A percentile compares a stretch with the other conserved stretches of the same genome.
Conservation (phyloP, 169 alveolate genomes). For the Neospora caninum region DNA sequence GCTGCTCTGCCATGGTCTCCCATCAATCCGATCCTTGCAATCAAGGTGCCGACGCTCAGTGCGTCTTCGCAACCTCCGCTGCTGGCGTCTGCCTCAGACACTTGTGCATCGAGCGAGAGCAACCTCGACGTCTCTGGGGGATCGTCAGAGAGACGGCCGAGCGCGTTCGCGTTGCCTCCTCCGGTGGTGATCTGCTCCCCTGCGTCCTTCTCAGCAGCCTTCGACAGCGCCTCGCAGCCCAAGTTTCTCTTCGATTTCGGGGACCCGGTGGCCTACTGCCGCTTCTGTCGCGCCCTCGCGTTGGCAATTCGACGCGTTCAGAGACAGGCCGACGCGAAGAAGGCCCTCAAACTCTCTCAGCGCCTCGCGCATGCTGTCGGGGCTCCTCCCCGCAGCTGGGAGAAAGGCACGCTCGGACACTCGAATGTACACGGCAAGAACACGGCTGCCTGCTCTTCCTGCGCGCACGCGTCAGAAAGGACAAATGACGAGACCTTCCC, state of each 20-base stretch:
- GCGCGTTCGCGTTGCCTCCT: not conserved
- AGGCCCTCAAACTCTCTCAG: not conserved
- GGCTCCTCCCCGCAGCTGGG: no score
- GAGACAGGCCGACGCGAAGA: not conserved
- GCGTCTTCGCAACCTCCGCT: not conserved
- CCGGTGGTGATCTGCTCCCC: constrained; percentile 15
- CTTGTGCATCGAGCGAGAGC: not conserved
- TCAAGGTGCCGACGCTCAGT: constrained; percentile 5
- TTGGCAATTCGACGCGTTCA: not conserved
- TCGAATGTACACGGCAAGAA: no score
- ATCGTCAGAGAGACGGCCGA: not conserved
- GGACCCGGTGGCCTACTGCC: not conserved
- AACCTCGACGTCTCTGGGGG: not conserved
- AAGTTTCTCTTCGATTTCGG: constrained; percentile 28
- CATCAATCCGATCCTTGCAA: not conserved
- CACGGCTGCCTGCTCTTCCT: no score
- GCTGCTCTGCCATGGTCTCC: not conserved
- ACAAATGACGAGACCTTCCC: no score
- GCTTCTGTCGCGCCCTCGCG: not conserved
- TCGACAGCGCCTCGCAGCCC: constrained; percentile 8
- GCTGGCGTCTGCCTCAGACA: not conserved
- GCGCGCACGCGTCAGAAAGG: no score
- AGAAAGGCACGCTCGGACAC: no score
- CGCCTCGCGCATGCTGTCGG: no score
- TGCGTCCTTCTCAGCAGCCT: not conserved